Conservation (phyloP, 805 yeast genomes). For the Candida sithepensis region DNA sequence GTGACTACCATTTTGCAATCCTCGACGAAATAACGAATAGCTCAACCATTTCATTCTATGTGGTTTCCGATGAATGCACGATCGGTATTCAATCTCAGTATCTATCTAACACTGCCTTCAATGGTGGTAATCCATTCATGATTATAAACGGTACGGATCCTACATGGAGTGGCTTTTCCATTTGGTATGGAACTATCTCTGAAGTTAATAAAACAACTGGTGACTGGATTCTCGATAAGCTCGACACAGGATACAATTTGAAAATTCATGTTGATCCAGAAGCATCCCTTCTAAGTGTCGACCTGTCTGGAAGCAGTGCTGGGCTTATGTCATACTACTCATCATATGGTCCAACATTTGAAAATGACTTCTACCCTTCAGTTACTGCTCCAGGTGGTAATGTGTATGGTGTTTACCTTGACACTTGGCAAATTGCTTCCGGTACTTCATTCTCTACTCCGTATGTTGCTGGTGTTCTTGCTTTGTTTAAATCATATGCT, state of each 20-base stretch:
- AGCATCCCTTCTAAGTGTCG: not conserved
- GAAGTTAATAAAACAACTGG: conserved; percentile 7
- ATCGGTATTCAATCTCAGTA: not conserved
- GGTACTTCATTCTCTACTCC: conserved; percentile 21
- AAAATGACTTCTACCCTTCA: conserved; percentile 16
- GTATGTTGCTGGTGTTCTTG: conserved; percentile 17
- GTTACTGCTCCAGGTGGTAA: conserved; percentile 21
- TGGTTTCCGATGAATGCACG: not conserved
- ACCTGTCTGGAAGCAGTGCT: conserved; percentile 6
- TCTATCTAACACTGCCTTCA: not conserved
- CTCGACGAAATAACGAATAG: not conserved
- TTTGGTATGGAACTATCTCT: not conserved
- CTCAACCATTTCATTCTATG: not conserved
- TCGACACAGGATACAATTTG: conserved; percentile 3
- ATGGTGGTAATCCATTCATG: not conserved
- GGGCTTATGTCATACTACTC: conserved; percentile 14
- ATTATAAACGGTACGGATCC: not conserved
- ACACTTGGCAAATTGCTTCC: conserved; percentile 6
- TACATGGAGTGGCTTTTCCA: not conserved
- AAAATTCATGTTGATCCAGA: not conserved
- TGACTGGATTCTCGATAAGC: conserved; percentile 3
- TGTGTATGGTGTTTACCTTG: conserved; percentile 11
- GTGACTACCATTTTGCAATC: not conserved
- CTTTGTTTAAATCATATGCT: conserved; percentile 9
- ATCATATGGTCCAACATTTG: conserved; percentile 20